Base-by-base conservation (phyloP, 805 yeast species). In the Saturnispora sanitii region DNA sequence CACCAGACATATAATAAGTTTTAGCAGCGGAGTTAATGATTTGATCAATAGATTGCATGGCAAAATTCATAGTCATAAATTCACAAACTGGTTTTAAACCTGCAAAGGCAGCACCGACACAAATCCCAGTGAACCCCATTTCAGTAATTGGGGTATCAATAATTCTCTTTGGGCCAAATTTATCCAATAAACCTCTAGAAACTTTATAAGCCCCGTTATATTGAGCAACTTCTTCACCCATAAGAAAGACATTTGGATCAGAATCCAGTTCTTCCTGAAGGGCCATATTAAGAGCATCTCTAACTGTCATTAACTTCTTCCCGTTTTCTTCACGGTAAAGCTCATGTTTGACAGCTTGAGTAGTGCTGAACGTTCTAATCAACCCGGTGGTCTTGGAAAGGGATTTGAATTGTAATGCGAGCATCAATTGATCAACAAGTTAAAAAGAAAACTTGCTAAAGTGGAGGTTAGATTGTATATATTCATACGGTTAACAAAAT, bases 191-290 rank as follows among this genome's bases (percentile, higher is more conserved):
- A 27, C 98, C 98, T 61, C 94, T 80, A 49, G 97, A 82, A 49
- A 92, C 82, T 71, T 92, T 92, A 72, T 92, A 92, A 45, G 99
- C 99, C 71, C 99, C 99, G 62, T 92, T 88, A 70, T 92, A 92
- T 66, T 90, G 97, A 34, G 95, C 98, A 50, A 92, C 98, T 67
- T 92, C 99, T 71, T 92, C 99, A 66, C 99, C 99, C 76, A 92
- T 83, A 54, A 92, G 65, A 72, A 86, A 92, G 34, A 92, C 97
- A 52, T 76, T 81, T 51, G 86, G 92, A 62, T 92, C 96, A 53
- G 90, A 76, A 70, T 90, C 97, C 71, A 92, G 73, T 68, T 92
- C 99, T 70, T 92, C 99, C 44, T 95, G 95, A 65, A 92, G 72
- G 23, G 96, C 98, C 49, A 79, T 68, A 71, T 92, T 92, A 54